Evolutionary conservation across 164 flowering plant genomes (phyloP), one percentile per base, ranked within the genome.

Genomic region (Aristolochia californica): DNA sequence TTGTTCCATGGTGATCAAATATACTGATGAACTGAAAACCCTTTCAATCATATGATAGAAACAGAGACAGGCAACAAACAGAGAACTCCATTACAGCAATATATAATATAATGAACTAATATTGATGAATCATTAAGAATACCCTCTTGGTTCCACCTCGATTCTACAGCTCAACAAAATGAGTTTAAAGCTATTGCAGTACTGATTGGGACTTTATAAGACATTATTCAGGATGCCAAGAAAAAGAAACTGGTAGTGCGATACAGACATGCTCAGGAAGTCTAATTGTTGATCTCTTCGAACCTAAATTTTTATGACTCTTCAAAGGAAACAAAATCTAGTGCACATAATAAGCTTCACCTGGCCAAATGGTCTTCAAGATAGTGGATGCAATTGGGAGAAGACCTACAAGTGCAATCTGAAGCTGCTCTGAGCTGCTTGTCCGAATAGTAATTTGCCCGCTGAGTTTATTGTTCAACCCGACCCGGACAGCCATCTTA

Each of bases 401-500:
- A 55, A 88, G 47, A n/a, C 79, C 95, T 54, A 83, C 58, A 17
- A 88, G 84, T 13, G 95, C 96, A 61, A 91, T 76, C 71, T 87
- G 88, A 62, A 88, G 79, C 73, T 88, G 88, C 14, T 91, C 98
- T 0, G 95, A 86, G 75, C 84, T 88, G 75, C 83, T 88, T 47
- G 95, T 86, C 60, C 78, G 73, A 43, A 91, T 81, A 2, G 87
- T 73, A 48, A 91, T 75, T 74, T 88, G 95, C 30, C 98, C 98
- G 55, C 90, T 88, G 40, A 78, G 63, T 76, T 88, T 91, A 74
- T 91, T 88, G 77, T 91, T 86, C 70, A 91, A 63, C 54, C 88
- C 84, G 8, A 84, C 80, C 38, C 90, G 88, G 18, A 82, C 79
- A 13, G 88, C 79, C 70, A 86, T 73, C 76, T 88, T 91, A 0